Evolutionary conservation across 108 stramenopile species (phyloP).

Genomic region (Fragilaria crotonensis): DNA sequence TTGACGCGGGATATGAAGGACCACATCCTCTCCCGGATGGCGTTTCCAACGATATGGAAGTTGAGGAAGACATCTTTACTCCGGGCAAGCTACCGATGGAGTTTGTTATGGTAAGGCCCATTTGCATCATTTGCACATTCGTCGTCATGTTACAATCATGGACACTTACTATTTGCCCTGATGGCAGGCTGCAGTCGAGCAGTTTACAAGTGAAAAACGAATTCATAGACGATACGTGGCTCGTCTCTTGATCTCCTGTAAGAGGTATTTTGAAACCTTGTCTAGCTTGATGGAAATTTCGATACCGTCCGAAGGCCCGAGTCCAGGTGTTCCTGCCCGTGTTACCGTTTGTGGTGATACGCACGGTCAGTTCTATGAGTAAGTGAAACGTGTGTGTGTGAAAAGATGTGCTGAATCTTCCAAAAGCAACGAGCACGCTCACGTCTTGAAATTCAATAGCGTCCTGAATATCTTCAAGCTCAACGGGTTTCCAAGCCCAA

Average conservation of each 20-base stretch:
- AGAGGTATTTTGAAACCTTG: constrained; percentile 49
- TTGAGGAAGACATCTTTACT: constrained; percentile 57
- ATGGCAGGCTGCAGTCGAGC: constrained; percentile 64
- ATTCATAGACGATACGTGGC: constrained; percentile 92
- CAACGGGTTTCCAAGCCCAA: constrained; percentile 79
- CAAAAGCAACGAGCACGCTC: too few species aligned
- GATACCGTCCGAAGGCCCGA: constrained; percentile 53
- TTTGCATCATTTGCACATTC: background rate
- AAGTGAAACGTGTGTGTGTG: background rate
- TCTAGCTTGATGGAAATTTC: constrained; percentile 65
- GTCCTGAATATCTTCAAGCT: constrained; percentile 95
- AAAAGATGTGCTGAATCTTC: background rate
- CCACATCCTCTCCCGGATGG: constrained; percentile 70
- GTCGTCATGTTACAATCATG: background rate
- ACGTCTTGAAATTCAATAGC: constrained; percentile 1
- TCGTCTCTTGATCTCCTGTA: constrained; percentile 61
- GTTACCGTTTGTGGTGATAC: constrained; percentile 95
- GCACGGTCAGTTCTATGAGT: constrained; percentile 98
- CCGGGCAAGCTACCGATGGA: constrained; percentile 79
- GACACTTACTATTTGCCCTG: constrained; percentile 2
- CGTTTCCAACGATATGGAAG: constrained; percentile 27
- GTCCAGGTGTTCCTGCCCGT: constrained; percentile 37
- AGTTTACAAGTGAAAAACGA: constrained; percentile 86
- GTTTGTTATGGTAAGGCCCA: constrained; percentile 70
- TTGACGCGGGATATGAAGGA: constrained; percentile 79